Conservation (phyloP, 257 asterid species). For the Gentiana macrophylla region DNA sequence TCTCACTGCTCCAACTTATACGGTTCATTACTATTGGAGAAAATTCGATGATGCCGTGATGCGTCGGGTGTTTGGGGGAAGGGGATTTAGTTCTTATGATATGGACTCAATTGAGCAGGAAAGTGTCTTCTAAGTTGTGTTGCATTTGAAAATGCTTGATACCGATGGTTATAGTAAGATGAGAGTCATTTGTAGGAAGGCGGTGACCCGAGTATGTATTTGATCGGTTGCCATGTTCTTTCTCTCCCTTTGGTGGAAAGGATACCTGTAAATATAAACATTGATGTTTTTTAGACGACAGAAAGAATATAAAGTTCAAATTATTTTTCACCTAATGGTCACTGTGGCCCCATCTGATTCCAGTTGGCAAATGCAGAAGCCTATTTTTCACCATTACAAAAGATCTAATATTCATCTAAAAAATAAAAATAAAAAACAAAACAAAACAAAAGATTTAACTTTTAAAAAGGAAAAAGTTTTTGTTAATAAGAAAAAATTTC, state of each 20-base stretch:
- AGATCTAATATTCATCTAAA: background rate
- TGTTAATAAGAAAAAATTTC: background rate
- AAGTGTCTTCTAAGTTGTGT: conserved; percentile 2
- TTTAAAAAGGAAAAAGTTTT: too few relatives aligned
- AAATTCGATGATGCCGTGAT: conserved; percentile 41
- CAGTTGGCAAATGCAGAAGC: background rate
- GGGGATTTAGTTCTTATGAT: conserved; percentile 18
- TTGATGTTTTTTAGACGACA: too few relatives aligned
- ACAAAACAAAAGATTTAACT: too few relatives aligned
- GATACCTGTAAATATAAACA: too few relatives aligned
- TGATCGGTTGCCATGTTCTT: too few relatives aligned
- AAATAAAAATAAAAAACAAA: background rate
- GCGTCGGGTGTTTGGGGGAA: conserved; percentile 68
- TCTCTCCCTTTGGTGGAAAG: too few relatives aligned
- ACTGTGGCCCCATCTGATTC: background rate
- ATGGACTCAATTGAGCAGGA: conserved; percentile 20
- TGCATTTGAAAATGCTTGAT: too few relatives aligned
- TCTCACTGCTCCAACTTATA: conserved; percentile 30
- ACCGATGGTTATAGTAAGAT: too few relatives aligned
- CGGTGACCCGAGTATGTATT: too few relatives aligned
- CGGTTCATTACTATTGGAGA: conserved; percentile 56
- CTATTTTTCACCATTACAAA: background rate
- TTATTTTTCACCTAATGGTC: too few relatives aligned
- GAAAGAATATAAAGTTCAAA: too few relatives aligned
- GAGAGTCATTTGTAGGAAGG: background rate